Percentiles rank a stretch among this genome's conserved stretches.
Evolutionary conservation across 176 grass and related monocot genomes (phyloP).

Genomic region (Hsuehochloa calcarea): DNA sequence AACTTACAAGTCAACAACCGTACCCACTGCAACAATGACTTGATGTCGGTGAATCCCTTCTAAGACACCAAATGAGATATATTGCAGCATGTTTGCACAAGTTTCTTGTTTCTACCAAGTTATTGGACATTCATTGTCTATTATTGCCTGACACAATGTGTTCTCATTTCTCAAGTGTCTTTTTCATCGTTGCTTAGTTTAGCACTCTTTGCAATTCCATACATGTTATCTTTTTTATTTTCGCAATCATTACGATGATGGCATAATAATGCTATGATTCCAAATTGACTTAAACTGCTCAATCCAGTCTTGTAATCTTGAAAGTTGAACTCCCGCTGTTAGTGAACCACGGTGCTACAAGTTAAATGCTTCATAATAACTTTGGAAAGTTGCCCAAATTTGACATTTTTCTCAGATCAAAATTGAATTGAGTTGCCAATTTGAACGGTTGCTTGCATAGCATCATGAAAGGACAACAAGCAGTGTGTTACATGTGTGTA

Average conservation of each 20-base stretch:
- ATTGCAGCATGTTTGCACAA: not conserved
- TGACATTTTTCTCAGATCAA: not conserved
- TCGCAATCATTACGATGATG: not conserved
- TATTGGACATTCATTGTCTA: not conserved
- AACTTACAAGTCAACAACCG: conserved; percentile 6
- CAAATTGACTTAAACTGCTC: not conserved
- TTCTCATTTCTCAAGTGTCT: not conserved
- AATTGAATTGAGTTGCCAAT: not conserved
- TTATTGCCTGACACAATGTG: not conserved
- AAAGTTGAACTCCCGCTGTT: conserved; percentile 1
- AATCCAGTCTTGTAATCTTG: not conserved
- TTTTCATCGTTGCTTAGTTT: not conserved
- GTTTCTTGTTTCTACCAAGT: not conserved
- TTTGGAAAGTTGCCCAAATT: not conserved
- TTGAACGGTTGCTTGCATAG: not conserved
- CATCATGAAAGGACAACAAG: not conserved
- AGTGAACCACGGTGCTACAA: not conserved
- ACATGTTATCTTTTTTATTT: not conserved
- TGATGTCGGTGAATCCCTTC: not conserved
- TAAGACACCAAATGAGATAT: conserved; percentile 3
- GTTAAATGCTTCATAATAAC: not conserved
- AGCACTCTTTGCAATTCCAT: not conserved
- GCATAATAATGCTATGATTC: not conserved
- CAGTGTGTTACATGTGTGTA: not conserved
- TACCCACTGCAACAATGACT: conserved; percentile 11